Conservation (phyloP, 2,329 filamentous ascomycete species). For the Aspergillus brunneoviolaceus region DNA sequence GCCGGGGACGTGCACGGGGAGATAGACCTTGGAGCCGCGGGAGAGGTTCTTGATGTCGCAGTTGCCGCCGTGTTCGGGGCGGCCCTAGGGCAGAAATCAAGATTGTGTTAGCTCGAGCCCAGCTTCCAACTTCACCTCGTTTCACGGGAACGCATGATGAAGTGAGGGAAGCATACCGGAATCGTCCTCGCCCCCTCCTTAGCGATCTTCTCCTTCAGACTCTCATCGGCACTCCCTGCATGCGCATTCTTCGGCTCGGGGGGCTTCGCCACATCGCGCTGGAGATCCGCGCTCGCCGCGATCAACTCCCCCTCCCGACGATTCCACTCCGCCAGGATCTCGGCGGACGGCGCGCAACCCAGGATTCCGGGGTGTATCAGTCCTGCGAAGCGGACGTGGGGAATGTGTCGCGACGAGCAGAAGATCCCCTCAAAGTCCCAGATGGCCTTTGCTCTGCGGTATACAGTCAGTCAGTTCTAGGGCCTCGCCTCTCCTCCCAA, state of each 20-base stretch:
- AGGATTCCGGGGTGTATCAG: constrained; percentile 91
- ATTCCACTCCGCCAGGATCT: constrained; percentile 81
- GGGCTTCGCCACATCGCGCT: constrained; percentile 71
- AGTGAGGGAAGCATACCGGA: constrained; percentile 51
- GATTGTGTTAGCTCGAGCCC: not conserved
- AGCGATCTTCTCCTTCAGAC: constrained; percentile 66
- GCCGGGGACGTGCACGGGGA: constrained; percentile 81
- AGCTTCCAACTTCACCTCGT: not conserved
- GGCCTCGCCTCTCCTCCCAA: no score
- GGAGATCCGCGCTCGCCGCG: constrained; percentile 59
- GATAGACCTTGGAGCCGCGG: constrained; percentile 76
- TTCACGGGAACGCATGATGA: no score
- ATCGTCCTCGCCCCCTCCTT: constrained; percentile 81
- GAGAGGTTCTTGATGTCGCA: constrained; percentile 89
- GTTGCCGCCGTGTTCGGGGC: constrained; percentile 85
- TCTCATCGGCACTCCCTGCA: constrained; percentile 62
- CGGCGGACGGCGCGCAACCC: constrained; percentile 78
- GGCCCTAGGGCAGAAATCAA: constrained; percentile 43
- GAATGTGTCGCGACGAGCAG: constrained; percentile 83
- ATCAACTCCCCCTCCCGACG: constrained; percentile 78
- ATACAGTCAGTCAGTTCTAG: not conserved
- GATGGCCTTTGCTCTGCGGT: constrained; percentile 62
- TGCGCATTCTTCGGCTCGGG: constrained; percentile 72
- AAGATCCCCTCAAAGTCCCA: constrained; percentile 78
- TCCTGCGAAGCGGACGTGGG: constrained; percentile 81